phyloP scores from a whole-genome alignment of 305 asterid genomes.

The Fraxinus nigra region DNA sequence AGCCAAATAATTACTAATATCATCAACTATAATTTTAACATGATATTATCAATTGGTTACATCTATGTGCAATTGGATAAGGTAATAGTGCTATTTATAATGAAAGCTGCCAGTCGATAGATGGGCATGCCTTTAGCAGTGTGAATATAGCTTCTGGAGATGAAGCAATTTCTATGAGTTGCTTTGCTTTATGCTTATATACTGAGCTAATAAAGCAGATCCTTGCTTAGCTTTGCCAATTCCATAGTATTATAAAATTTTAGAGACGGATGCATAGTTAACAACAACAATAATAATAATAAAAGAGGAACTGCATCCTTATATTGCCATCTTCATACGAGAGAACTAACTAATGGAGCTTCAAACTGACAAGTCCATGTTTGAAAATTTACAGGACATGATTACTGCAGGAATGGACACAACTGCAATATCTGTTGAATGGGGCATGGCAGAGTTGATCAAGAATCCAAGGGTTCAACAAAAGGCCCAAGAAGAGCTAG shows the following conservation, averaged over 20 bases:
- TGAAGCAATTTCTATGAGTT: background rate
- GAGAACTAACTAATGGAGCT: background rate
- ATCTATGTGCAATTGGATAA: background rate
- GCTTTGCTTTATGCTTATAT: background rate
- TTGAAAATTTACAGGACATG: conserved; percentile 49
- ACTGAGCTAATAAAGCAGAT: background rate
- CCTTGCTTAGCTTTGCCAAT: background rate
- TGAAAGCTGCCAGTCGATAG: background rate
- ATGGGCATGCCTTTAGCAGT: background rate
- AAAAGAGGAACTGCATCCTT: background rate
- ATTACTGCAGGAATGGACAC: conserved; percentile 77
- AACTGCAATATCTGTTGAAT: conserved; percentile 58
- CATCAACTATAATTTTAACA: background rate
- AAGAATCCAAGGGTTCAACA: conserved; percentile 66
- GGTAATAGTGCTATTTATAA: background rate
- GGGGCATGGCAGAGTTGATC: conserved; percentile 76
- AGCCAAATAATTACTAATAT: conserved; percentile 14
- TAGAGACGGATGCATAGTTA: background rate
- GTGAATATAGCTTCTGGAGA: background rate
- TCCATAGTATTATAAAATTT: background rate
- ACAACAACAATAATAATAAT: background rate
- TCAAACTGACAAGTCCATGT: conserved; percentile 6
- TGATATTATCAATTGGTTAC: background rate
- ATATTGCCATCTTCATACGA: background rate
- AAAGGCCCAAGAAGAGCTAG: conserved; percentile 69